Base-by-base conservation (phyloP, 2,329 filamentous ascomycete species). In the Venturia effusa region DNA sequence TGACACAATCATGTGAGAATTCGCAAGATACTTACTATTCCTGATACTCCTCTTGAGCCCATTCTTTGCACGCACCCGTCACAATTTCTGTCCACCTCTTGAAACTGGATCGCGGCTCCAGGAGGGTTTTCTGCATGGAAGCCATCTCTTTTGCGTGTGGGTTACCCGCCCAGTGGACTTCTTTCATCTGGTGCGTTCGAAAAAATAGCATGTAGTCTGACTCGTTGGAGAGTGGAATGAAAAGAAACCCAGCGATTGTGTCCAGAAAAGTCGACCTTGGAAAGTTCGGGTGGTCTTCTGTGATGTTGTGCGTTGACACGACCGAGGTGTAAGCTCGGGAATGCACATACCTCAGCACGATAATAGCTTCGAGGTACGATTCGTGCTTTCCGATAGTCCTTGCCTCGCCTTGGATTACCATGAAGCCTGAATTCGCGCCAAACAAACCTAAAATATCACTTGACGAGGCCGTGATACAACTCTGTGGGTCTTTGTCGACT, bases 161-260 rank as follows among this genome's bases (percentile, higher is more conserved):
- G 69, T 91, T 96, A 2, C 87, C 92, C 2, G 89, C 90, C 91
- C 87, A 96, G 73, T 88, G 92, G 22, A 89, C 90, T 74, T 90
- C 87, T 70, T 83, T 88, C 37, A 85, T 72, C 69, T 92, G 89
- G 0, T 87, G 86, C 68, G 82, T 87, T n/a, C 92, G 84, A 76
- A 95, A 94, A 71, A 96, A 95, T 0, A 92, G 89, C 55, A 96
- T 95, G 69, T 96, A 96, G 69, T 96, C 92, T 0, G 91, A 91
- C 1, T 84, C 84, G 0, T 84, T 80, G 19, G 89, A 92, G 1
- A 96, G 77, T 0, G 92, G 92, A 0, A 96, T 90, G 63, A 95
- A 87, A 0, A 96, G 77, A 60, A 95, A 74, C 0, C 92, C 92
- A 0, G 90, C 89, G 65, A 96, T 84, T 24, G 86, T 77, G 65